Base-by-base conservation (phyloP, 768 basidiomycete genomes). In the Psilocybe subaeruginosa region DNA sequence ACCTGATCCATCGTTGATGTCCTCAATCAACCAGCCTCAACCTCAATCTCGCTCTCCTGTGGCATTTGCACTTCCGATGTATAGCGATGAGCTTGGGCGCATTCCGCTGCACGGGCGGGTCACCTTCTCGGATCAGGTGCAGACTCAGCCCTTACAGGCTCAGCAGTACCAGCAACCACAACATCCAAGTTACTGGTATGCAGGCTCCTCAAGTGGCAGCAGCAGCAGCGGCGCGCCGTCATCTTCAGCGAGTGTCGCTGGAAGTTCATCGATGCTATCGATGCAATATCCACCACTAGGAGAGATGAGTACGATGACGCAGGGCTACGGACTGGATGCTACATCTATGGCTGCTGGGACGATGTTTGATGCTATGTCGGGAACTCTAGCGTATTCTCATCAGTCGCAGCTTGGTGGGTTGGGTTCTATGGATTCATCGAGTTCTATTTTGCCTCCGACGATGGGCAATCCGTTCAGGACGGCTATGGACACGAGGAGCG, bases 31-130 rank as follows among this genome's bases (percentile, higher is more conserved):
- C 6, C 54, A 37, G 8, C 39, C 61, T 39, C 23, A 43, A 16
- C 14, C 54, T 8, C 33, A 46, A 37, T 17, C 56, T 11, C 31
- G 30, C 14, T 17, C 65, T n/a, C 64, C 60, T 16, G 61, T 63
- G 23, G 67, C 69, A 41, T 73, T 70, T 35, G 58, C 76, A 2
- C 73, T 89, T 3, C 88, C 88, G 0, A 72, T 87, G n/a, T 85
- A 88, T 67, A 87, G 82, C 69, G 78, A 84, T 49, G 87, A 89
- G 45, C 73, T 89, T 2, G 87, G 83, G 0, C 72, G 82, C 4
- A 65, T 88, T 0, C 88, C 88, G 1, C 56, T 78, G 7, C 75
- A 78, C 59, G 72, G 74, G 0, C 73, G 75, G 19, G 67, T 73
- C 16, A 64, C 72, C 16, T 74, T 74, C 35, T 59, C 65, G 2